Evolutionary conservation across 2,329 filamentous ascomycete species (phyloP).

Genomic region (Penicillium psychrosexuale): DNA sequence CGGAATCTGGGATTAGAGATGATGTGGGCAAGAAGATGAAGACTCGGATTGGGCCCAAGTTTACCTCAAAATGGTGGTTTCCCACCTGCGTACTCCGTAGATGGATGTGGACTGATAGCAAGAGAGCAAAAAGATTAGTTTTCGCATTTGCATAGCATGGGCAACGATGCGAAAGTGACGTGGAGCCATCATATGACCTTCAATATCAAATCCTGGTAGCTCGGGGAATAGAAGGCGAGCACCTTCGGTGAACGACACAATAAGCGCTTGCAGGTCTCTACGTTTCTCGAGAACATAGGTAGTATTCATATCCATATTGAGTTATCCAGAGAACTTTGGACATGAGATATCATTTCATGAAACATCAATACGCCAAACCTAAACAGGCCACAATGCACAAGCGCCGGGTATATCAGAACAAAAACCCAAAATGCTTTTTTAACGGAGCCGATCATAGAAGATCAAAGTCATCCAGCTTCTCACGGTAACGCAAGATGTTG

Average conservation of each 20-base stretch:
- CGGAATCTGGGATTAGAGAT: no score
- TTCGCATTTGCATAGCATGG: no score
- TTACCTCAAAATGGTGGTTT: no score
- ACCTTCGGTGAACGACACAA: not conserved
- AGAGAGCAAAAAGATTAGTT: no score
- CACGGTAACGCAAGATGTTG: slow-evolving; percentile 90
- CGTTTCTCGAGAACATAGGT: not conserved
- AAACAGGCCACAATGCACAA: slow-evolving; percentile 19
- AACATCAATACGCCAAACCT: slow-evolving; percentile 11
- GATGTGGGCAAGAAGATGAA: no score
- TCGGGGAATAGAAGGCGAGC: not conserved
- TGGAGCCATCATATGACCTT: no score
- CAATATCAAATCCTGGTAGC: not conserved
- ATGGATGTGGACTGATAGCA: no score
- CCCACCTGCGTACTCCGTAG: no score
- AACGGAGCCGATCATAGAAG: slow-evolving; percentile 58
- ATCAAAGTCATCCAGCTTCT: slow-evolving; percentile 95
- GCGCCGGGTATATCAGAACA: slow-evolving; percentile 26
- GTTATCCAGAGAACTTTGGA: not conserved
- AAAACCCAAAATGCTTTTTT: slow-evolving; percentile 22
- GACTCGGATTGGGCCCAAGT: no score
- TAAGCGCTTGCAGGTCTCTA: not conserved
- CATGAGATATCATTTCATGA: slow-evolving; percentile 7
- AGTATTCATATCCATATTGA: not conserved
- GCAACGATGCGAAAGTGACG: no score